phyloP scores from a whole-genome alignment of 2,329 filamentous ascomycete species.

The Tolypocladium inflatum region DNA sequence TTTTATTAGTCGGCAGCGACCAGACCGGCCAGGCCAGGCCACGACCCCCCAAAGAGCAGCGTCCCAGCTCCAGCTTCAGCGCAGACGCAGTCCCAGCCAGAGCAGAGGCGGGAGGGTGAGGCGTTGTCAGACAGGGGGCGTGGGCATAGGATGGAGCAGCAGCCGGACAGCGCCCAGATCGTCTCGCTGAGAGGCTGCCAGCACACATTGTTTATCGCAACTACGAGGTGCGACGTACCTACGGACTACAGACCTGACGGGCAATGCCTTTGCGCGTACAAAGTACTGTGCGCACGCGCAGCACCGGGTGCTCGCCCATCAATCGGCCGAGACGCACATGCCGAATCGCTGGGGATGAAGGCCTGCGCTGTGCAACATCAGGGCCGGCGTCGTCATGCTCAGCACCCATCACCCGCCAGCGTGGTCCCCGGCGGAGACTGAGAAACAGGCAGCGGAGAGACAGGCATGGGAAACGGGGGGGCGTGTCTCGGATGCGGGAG shows the following conservation, averaged over 20 bases:
- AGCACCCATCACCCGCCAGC: not conserved
- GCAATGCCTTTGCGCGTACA: not conserved
- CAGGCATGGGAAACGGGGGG: not conserved
- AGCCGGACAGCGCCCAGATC: not conserved
- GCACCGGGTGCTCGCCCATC: not conserved
- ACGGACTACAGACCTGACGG: not conserved
- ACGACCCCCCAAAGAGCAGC: not conserved
- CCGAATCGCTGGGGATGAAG: not conserved
- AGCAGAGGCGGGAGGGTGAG: not conserved
- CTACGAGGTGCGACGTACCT: not conserved
- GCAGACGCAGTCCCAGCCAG: not conserved
- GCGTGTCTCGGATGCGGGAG: not conserved
- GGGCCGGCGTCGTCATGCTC: not conserved
- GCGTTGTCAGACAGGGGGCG: not conserved
- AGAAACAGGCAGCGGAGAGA: not conserved
- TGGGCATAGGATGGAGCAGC: not conserved
- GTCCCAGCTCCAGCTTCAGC: not conserved
- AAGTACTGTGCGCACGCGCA: not conserved
- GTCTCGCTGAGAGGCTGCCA: constrained; percentile 1
- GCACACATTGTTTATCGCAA: not conserved
- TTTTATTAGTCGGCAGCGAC: constrained; percentile 3
- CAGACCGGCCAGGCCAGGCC: not conserved
- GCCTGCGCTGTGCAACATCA: not conserved
- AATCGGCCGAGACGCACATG: not conserved
- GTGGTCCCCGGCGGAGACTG: not conserved